Base-by-base conservation (phyloP, 257 asterid genomes). In the Rauvolfia tetraphylla region DNA sequence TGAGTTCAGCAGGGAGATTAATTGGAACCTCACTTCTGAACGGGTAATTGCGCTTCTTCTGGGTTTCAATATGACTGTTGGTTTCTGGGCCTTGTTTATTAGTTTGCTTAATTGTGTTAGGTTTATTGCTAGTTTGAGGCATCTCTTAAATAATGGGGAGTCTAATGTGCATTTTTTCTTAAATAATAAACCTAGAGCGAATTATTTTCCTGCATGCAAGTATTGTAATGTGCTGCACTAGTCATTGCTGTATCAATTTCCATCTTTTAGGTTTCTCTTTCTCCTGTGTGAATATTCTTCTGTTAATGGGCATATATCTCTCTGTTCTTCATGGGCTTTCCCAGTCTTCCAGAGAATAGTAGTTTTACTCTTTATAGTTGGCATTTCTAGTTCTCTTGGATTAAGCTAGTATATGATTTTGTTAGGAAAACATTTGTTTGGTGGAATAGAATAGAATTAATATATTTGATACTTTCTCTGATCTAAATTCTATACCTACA, bases 161-260 rank as follows among this genome's bases (percentile, higher is more conserved):
- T 5, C 1, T 34, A 33, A 20, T 65, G 29, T n/a, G n/a, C n/a
- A n/a, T 65, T 65, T 31, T 65, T 1, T 7, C 17, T 18, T 36
- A 17, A 1, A 62, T 3, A 18, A 3, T 34, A 18, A 36, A 34
- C 27, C 44, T 65, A 20, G 0, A 15, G n/a, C 1, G 66, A 10
- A 59, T 8, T 54, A 54, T 54, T 54, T 22, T 62, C 23, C 68
- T 62, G 68, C 68, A 62, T 62, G n/a, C 68, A 62, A 62, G 68
- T 15, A 33, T 62, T 61, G 13, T 34, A 17, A 34, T 65, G 12
- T 36, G 7, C 18, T 62, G 42, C n/a, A 31, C 4, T 15, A 62
- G 39, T 62, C 51, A 27, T 34, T 62, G 11, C 9, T 3, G 68
- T 14, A 17, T 8, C 11, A 58, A 58, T 58, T 61, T 31, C 68